These are phyloP conservation scores for Chaetomium olivaceum DNA, from an alignment of 2,329 filamentous ascomycete genomes.

Conservation along the genomic window DNA sequence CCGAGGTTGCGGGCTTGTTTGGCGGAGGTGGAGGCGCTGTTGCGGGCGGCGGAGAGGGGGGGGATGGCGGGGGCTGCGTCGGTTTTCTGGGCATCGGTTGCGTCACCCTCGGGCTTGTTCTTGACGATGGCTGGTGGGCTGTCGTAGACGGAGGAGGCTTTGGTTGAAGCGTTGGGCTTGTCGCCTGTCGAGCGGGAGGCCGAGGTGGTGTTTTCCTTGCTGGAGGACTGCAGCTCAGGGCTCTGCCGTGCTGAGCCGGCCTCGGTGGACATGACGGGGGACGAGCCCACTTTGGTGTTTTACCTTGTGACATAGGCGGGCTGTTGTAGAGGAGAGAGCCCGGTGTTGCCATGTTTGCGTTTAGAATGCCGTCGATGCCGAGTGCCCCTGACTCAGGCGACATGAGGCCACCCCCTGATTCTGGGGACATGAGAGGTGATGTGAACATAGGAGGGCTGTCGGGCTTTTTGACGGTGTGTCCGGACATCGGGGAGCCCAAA, in stretches of 20 bases:
- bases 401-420: slow-evolving; percentile 10
- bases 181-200: slow-evolving; percentile 4
- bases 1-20: slow-evolving; percentile 7
- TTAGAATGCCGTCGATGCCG: neutral
- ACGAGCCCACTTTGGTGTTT: slow-evolving; percentile 9
- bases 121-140: slow-evolving; percentile 7
- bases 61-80: slow-evolving; percentile 16
- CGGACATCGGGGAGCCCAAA: slow-evolving; percentile 16
- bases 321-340: slow-evolving; percentile 22
- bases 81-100: neutral
- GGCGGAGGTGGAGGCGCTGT: neutral
- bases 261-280: slow-evolving; percentile 16
- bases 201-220: slow-evolving; percentile 16
- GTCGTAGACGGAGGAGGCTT: slow-evolving; percentile 24
- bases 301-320: slow-evolving; percentile 16
- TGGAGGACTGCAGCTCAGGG: slow-evolving; percentile 11
- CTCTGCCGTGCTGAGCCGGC: slow-evolving; percentile 7
- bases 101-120: slow-evolving; percentile 3
- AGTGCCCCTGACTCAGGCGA: slow-evolving; percentile 18
- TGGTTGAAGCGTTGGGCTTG: slow-evolving; percentile 20
- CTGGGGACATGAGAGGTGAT: slow-evolving; percentile 22
- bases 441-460: slow-evolving; percentile 22
- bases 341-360: slow-evolving; percentile 9
- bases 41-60: slow-evolving; percentile 14
- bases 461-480: slow-evolving; percentile 19